phyloP scores from a whole-genome alignment of 2,329 filamentous ascomycete species.

The Cytospora mali region DNA sequence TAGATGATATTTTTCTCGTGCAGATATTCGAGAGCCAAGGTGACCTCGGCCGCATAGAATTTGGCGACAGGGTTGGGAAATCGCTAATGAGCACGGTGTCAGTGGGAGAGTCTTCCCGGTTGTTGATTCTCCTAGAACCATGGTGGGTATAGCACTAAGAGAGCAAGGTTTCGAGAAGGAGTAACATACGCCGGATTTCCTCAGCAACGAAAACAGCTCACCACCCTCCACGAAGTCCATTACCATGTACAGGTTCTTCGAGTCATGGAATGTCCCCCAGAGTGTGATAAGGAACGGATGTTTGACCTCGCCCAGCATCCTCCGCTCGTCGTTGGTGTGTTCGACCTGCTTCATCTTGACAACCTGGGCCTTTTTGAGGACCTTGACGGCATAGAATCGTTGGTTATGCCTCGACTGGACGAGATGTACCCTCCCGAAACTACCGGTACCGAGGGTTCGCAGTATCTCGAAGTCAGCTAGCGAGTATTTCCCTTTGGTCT shows the following conservation, averaged over 20 bases:
- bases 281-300: conserved; percentile 97
- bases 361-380: conserved; percentile 96
- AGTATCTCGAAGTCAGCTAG: conserved; percentile 87
- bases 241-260: conserved; percentile 97
- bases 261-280: conserved; percentile 98
- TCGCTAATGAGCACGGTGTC: conserved; percentile 60
- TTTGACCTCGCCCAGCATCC: conserved; percentile 95
- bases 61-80: conserved; percentile 99
- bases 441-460: conserved; percentile 92
- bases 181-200: conserved; percentile 80
- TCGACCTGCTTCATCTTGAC: conserved; percentile 99
- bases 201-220: conserved; percentile 90
- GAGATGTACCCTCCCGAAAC: conserved; percentile 93
- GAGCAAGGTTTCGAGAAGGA: neutral
- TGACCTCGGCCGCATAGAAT: conserved; percentile 98
- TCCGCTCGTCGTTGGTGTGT: conserved; percentile 96
- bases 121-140: neutral
- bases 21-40: conserved; percentile 90
- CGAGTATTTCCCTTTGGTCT: conserved; percentile 97
- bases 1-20: conserved; percentile 97
- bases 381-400: conserved; percentile 97
- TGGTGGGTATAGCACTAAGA: neutral
- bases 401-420: conserved; percentile 98
- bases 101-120: conserved; percentile 25
- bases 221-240: conserved; percentile 99